Evolutionary conservation across 495 filamentous ascomycete genomes (phyloP), one percentile per base, ranked within the genome.

Genomic region (Penicillium ochrochloron): DNA sequence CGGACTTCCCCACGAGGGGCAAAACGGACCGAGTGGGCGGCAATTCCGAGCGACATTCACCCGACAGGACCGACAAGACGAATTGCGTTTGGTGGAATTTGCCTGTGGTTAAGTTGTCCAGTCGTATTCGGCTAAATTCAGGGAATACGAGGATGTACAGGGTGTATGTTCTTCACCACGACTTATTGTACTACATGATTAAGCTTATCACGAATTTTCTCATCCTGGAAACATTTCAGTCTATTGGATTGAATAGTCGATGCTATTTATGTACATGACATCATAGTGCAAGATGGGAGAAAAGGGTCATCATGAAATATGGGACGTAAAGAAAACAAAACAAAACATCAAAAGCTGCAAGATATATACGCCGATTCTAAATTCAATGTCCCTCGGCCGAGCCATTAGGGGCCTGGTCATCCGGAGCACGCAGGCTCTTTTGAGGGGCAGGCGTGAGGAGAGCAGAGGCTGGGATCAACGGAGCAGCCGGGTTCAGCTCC

Each of bases 401-500:
- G 59, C 70, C 69, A 27, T 75, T 80, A 25, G 63, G 57, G n/a
- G 62, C 62, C 52, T 69, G 48, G 34, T 76, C 66, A 29, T 78
- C 74, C 59, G 83, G 82, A 10, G 75, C 75, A 29, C 72, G 75
- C 59, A 94, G 76, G 21, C 81, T 74, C 66, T 79, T 87, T 57
- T 82, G 79, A 3, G 92, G 92, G n/a, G 88, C 86, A 21, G 91
- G 91, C 31, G 79, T 91, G 46, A 97, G 75, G 10, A 96, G 81
- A 35, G 85, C 82, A 27, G 83, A 78, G 8, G 91, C 91, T 35
- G 91, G 85, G 58, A 96, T 90, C 58, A 97, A 77, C 53, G 87
- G 83, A n/a, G 92, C 92, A 15, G 80, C 80, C 0, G 91, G 92
- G 73, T 95, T 97, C 23, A 97, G 71, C 44, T 93, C 92, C 37